Conservation (phyloP, 495 filamentous ascomycete genomes). For the Gamarada debralockiae region DNA sequence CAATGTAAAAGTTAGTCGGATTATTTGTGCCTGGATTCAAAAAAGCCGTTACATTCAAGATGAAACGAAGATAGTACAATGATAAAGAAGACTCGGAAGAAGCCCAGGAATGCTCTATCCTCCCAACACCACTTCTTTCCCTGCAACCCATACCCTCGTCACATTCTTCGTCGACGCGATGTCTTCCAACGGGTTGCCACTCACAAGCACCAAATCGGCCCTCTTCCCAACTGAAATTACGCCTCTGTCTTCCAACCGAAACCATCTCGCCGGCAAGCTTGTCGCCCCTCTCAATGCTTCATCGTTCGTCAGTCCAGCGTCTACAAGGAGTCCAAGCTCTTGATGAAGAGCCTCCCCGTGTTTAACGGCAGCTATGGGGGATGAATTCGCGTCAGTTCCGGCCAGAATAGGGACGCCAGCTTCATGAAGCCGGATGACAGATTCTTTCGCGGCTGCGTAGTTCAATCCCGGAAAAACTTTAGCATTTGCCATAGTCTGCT, state of each 20-base stretch:
- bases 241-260: slow-evolving; percentile 34
- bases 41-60: no score
- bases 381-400: slow-evolving; percentile 32
- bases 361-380: slow-evolving; percentile 12
- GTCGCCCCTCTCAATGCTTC: slow-evolving; percentile 19
- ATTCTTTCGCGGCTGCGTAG: slow-evolving; percentile 23
- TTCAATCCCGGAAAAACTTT: slow-evolving; percentile 21
- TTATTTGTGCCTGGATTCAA: no score
- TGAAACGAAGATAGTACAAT: no score
- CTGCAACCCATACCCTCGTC: slow-evolving; percentile 27
- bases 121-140: no score
- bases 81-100: no score
- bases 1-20: no score
- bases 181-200: slow-evolving; percentile 35
- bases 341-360: slow-evolving; percentile 16
- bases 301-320: background rate
- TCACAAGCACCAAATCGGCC: slow-evolving; percentile 38
- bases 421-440: slow-evolving; percentile 25
- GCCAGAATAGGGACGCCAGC: slow-evolving; percentile 31
- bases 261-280: slow-evolving; percentile 29
- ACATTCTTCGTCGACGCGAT: slow-evolving; percentile 32
- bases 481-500: slow-evolving; percentile 19
- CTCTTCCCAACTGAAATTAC: slow-evolving; percentile 31
- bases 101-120: no score
- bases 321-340: background rate